Evolutionary conservation across 108 stramenopile species (phyloP).

Genomic region (Poteriospumella lacustris): DNA sequence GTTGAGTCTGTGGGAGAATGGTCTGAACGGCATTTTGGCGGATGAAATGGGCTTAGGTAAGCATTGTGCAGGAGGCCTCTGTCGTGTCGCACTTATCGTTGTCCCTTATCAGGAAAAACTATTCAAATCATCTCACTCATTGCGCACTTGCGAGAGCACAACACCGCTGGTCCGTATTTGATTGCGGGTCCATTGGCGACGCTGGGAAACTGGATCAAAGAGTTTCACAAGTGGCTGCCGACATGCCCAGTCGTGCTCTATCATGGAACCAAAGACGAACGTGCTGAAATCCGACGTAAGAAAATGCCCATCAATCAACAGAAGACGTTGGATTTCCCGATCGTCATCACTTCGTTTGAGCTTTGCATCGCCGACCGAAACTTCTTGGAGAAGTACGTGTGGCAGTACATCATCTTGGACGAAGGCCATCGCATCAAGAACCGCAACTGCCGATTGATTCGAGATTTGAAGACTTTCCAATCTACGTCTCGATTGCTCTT

Average conservation of each 20-base stretch:
- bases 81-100: too few species aligned
- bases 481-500: constrained; percentile 80
- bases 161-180: constrained; percentile 73
- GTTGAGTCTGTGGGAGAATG: constrained; percentile 90
- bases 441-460: constrained; percentile 76
- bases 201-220: constrained; percentile 91
- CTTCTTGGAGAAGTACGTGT: constrained; percentile 47
- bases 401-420: constrained; percentile 87
- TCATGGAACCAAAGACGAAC: constrained; percentile 78
- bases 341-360: constrained; percentile 91
- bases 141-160: constrained; percentile 78
- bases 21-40: constrained; percentile 92
- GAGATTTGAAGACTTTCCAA: constrained; percentile 74
- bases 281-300: constrained; percentile 41
- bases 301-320: constrained; percentile 57
- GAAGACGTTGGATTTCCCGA: constrained; percentile 67
- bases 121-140: constrained; percentile 90
- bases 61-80: too few species aligned
- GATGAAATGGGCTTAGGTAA: constrained; percentile 79
- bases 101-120: constrained; percentile 57
- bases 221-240: constrained; percentile 93
- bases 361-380: constrained; percentile 75
- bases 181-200: constrained; percentile 94
- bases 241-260: constrained; percentile 74
- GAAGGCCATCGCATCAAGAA: constrained; percentile 98